Evolutionary conservation across 257 asterid genomes (phyloP), one percentile per base, ranked within the genome.

Genomic region (Cordia subcordata): DNA sequence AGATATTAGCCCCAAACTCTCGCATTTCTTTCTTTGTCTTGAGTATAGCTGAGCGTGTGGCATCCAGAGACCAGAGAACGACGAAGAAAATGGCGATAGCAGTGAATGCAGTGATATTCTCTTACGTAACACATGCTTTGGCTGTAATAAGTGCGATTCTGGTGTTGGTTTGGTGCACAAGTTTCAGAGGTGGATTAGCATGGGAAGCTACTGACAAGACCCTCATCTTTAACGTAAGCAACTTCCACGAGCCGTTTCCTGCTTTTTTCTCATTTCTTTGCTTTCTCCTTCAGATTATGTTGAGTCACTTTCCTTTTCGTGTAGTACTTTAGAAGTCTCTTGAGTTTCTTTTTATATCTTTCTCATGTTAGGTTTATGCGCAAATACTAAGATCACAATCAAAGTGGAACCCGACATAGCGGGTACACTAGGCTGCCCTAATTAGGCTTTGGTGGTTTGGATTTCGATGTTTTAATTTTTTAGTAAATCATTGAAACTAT

Each of bases 121-220:
- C 92, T 4, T 74, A 66, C 49, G 92, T 72, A 49, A 81, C 94
- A 4, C 99, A 85, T 59, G 57, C 84, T 62, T 71, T 93, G 39
- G 99, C 71, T 17, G n/a, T 85, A 11, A 75, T 71, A 1, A 89
- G 75, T 11, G 75, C 86, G 32, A 57, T 82, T 62, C 10, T 93
- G 82, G 97, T 93, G 69, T 75, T 93, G 4, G 55, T 80, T 64
- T 93, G 99, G 99, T 39, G 23, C 23, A 73, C 86, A 68, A 65
- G 85, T 71, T 92, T 84, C 77, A 84, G 95, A 60, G 98, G 98
- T 49, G 98, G 98, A 53, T 75, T 92, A 55, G 98, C 98, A 39
- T 92, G 98, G 98, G 84, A 82, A 67, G 69, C 81, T 68, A 63
- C 83, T 8, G 60, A 88, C 68, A 92, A 92, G 82, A 66, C 14